Evolutionary conservation across 148 eudicot genomes (phyloP).

Genomic region (Drosera capensis): DNA sequence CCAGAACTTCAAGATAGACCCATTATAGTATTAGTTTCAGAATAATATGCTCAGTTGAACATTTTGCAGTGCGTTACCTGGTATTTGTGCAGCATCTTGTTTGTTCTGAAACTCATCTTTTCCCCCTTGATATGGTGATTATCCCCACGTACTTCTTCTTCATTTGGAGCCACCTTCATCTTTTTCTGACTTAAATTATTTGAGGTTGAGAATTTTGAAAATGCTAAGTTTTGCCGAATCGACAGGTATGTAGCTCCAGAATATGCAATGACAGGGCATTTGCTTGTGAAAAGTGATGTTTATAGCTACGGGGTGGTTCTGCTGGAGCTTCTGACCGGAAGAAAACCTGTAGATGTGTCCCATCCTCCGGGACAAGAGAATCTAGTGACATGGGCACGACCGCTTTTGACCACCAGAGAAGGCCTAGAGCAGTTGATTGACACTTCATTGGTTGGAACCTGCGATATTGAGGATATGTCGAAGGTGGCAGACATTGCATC

Average conservation of each 20-base stretch:
- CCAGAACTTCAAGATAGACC: too few species aligned
- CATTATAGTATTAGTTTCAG: not conserved
- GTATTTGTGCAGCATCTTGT: not conserved
- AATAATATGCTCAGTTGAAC: not conserved
- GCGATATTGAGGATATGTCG: slow-evolving; percentile 35
- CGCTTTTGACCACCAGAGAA: slow-evolving; percentile 54
- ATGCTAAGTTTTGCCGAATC: slow-evolving; percentile 1
- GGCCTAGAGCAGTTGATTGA: slow-evolving; percentile 51
- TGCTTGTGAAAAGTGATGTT: slow-evolving; percentile 92
- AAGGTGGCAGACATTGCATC: slow-evolving; percentile 95
- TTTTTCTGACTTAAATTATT: not conserved
- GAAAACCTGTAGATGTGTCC: slow-evolving; percentile 91
- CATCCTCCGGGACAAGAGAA: slow-evolving; percentile 83
- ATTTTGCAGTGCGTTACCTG: not conserved
- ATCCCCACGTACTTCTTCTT: not conserved
- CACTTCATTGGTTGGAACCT: slow-evolving; percentile 31
- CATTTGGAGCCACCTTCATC: not conserved
- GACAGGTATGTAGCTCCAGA: slow-evolving; percentile 97
- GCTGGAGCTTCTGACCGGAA: slow-evolving; percentile 87
- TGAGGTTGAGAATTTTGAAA: not conserved
- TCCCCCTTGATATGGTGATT: too few species aligned
- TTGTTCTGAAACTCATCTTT: not conserved
- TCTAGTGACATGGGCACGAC: slow-evolving; percentile 77
- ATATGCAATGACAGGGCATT: slow-evolving; percentile 98
- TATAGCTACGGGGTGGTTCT: slow-evolving; percentile 97